phyloP scores from a whole-genome alignment of 345 rosid species.

The Citrus australasica region DNA sequence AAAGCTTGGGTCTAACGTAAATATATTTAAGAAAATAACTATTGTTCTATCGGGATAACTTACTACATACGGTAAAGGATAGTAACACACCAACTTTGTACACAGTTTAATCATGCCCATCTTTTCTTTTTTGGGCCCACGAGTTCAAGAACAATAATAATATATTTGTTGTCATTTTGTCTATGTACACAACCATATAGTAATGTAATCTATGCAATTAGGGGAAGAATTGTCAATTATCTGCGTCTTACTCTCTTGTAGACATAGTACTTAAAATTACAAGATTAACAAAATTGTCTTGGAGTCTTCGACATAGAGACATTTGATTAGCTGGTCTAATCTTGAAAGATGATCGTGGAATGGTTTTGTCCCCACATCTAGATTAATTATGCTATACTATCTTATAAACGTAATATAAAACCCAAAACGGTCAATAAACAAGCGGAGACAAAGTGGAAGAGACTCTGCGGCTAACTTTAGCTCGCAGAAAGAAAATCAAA shows the following conservation, averaged over 20 bases:
- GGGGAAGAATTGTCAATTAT: no score
- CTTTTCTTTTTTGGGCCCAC: no score
- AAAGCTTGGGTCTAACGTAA: not conserved
- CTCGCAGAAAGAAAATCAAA: conserved; percentile 10
- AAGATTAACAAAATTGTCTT: not conserved
- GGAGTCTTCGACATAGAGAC: not conserved
- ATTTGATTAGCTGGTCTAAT: not conserved
- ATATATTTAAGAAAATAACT: no score
- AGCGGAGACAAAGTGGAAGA: conserved; percentile 15
- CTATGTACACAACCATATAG: no score
- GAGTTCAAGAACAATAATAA: no score
- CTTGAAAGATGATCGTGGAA: not conserved
- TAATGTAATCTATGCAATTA: no score
- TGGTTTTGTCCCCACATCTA: not conserved
- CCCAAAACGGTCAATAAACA: conserved; percentile 28
- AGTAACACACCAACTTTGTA: not conserved
- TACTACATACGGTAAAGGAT: not conserved
- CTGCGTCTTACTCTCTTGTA: not conserved
- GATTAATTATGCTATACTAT: not conserved
- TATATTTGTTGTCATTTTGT: no score
- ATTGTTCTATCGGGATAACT: not conserved
- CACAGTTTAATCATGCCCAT: not conserved
- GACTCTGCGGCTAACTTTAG: conserved; percentile 9
- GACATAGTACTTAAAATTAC: not conserved
- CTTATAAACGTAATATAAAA: not conserved